Evolutionary conservation across 2,329 filamentous ascomycete genomes (phyloP).

Genomic region (Pezizomycotina sp.): DNA sequence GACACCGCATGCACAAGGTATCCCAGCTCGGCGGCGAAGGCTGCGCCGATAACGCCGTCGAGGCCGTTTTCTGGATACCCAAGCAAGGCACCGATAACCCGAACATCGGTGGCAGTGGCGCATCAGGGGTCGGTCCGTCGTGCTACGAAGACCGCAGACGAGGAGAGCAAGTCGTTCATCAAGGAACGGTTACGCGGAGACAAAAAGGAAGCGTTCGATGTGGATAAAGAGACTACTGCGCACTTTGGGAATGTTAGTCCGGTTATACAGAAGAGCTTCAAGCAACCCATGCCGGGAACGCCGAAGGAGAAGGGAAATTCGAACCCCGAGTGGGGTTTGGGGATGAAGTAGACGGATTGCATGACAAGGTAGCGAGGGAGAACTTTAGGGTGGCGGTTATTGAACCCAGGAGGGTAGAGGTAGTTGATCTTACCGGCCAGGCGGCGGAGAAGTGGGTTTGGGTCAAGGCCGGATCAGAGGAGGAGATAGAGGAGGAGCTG

Average conservation of each 20-base stretch:
- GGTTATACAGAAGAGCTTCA: conserved; percentile 58
- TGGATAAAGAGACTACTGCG: conserved; percentile 60
- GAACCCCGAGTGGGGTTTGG: conserved; percentile 5
- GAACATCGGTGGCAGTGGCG: conserved; percentile 59
- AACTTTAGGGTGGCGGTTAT: conserved; percentile 74
- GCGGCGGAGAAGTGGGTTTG: conserved; percentile 7
- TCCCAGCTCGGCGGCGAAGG: conserved; percentile 46
- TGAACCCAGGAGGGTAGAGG: conserved; percentile 53
- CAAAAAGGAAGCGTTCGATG: conserved; percentile 48
- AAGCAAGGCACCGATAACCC: conserved; percentile 36
- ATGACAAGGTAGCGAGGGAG: conserved; percentile 46
- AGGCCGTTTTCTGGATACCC: conserved; percentile 66
- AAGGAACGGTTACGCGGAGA: conserved; percentile 5
- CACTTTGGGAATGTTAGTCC: conserved; percentile 84
- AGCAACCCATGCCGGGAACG: conserved; percentile 51
- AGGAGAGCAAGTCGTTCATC: too few species aligned
- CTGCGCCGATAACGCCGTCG: conserved; percentile 33
- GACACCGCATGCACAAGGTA: conserved; percentile 78
- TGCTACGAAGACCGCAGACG: conserved; percentile 54
- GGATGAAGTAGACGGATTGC: conserved; percentile 31
- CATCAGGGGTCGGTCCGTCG: conserved; percentile 55
- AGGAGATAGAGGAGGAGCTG: conserved; percentile 11
- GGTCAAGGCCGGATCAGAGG: conserved; percentile 11
- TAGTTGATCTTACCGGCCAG: conserved; percentile 24
- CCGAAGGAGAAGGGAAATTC: conserved; percentile 35